These are phyloP conservation scores for Globisporangium rhizosaccharum DNA, from an alignment of 352 stramenopile species.

Conservation along the genomic window DNA sequence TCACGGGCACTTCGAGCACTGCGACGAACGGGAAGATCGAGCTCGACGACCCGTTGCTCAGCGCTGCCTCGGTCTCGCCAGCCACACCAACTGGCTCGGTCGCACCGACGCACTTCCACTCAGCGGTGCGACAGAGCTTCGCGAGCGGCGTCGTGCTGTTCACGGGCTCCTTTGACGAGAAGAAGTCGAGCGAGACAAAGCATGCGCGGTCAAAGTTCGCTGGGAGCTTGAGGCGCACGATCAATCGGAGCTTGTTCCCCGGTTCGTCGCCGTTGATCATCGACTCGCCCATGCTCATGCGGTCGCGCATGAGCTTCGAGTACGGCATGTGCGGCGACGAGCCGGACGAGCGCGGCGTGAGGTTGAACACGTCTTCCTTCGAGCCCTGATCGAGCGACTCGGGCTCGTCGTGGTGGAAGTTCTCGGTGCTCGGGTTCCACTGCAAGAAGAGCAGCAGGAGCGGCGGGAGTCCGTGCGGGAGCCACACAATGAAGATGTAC, in stretches of 20 bases:
- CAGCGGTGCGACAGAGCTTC: conserved; percentile 44
- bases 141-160: conserved; percentile 40
- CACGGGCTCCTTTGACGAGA: conserved; percentile 67
- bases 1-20: conserved; percentile 76
- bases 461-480: conserved; percentile 68
- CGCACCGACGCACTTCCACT: conserved; percentile 82
- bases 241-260: conserved; percentile 73
- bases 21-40: conserved; percentile 83
- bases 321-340: conserved; percentile 83
- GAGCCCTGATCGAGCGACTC: conserved; percentile 60
- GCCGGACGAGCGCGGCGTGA: conserved; percentile 67
- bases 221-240: conserved; percentile 79
- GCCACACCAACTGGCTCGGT: conserved; percentile 70
- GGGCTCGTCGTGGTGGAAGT: conserved; percentile 47
- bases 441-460: conserved; percentile 80
- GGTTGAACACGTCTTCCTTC: conserved; percentile 84
- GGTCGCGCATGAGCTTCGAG: conserved; percentile 63
- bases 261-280: conserved; percentile 78
- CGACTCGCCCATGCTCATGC: conserved; percentile 70
- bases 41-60: conserved; percentile 49
- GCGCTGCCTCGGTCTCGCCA: conserved; percentile 56
- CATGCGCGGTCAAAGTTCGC: conserved; percentile 69
- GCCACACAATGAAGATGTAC: conserved; percentile 87
- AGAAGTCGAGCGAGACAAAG: conserved; percentile 83
- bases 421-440: conserved; percentile 81